Evolutionary conservation across 768 basidiomycete species (phyloP).

Genomic region (Podaxis sp.): DNA sequence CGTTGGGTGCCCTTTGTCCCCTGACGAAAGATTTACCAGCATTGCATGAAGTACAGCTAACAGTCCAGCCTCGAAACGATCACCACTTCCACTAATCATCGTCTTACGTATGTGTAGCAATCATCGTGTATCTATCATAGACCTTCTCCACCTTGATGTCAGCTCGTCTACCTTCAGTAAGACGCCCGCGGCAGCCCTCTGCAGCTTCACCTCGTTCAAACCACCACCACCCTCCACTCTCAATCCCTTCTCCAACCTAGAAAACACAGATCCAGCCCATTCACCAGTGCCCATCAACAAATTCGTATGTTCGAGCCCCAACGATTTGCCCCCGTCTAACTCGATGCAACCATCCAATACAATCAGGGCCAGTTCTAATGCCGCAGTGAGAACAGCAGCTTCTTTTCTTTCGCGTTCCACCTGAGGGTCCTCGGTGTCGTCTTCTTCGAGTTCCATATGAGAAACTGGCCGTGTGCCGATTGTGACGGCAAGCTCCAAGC

Average conservation of each 20-base stretch:
- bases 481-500: constrained; percentile 80
- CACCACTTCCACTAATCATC: too few relatives aligned
- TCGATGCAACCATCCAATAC: constrained; percentile 75
- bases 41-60: too few relatives aligned
- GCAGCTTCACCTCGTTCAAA: constrained; percentile 56
- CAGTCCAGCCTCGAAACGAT: too few relatives aligned
- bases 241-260: constrained; percentile 61
- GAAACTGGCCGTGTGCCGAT: constrained; percentile 70
- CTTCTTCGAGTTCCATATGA: constrained; percentile 34
- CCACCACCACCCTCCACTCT: constrained; percentile 67
- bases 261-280: constrained; percentile 76
- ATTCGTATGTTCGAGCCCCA: constrained; percentile 75
- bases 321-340: constrained; percentile 71
- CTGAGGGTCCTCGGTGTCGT: constrained; percentile 33
- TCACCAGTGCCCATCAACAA: constrained; percentile 72
- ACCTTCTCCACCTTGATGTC: constrained; percentile 29
- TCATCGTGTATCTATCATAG: constrained; percentile 26
- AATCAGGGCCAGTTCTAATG: constrained; percentile 77
- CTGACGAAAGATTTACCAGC: too few relatives aligned
- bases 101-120: neutral
- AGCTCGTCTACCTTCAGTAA: constrained; percentile 70
- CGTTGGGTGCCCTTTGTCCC: too few relatives aligned
- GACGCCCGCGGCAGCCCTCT: constrained; percentile 75
- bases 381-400: constrained; percentile 69
- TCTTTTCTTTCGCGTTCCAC: constrained; percentile 46